phyloP scores from a whole-genome alignment of 2,329 filamentous ascomycete species.

The Trichoderma sp. region DNA sequence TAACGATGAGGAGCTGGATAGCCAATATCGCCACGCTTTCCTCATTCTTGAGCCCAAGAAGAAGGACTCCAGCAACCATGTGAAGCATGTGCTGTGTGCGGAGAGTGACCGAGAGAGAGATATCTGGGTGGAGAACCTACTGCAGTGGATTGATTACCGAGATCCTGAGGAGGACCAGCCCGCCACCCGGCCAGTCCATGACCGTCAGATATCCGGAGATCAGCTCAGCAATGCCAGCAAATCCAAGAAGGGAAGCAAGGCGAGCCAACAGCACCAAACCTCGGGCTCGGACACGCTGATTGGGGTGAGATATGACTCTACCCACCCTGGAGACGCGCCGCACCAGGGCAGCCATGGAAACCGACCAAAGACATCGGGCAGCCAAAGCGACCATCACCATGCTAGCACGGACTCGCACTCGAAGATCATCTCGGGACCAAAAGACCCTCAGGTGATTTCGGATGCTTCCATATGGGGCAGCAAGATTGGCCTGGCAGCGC shows the following conservation, averaged over 20 bases:
- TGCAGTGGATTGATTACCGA: slow-evolving; percentile 81
- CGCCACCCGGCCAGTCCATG: slow-evolving; percentile 35
- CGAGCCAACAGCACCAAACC: slow-evolving; percentile 31
- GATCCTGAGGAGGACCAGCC: slow-evolving; percentile 52
- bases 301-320: slow-evolving; percentile 57
- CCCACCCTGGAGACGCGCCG: slow-evolving; percentile 50
- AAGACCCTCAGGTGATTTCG: slow-evolving; percentile 78
- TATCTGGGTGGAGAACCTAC: slow-evolving; percentile 84
- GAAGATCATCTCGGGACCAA: slow-evolving; percentile 75
- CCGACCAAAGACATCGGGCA: slow-evolving; percentile 36
- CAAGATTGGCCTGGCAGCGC: slow-evolving; percentile 53
- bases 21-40: slow-evolving; percentile 96
- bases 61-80: slow-evolving; percentile 83
- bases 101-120: slow-evolving; percentile 93
- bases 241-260: slow-evolving; percentile 32
- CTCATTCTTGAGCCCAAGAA: slow-evolving; percentile 92
- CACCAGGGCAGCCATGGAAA: slow-evolving; percentile 38
- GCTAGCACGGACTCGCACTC: slow-evolving; percentile 35
- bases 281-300: slow-evolving; percentile 48
- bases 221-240: slow-evolving; percentile 30
- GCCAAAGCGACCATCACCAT: slow-evolving; percentile 32
- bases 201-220: slow-evolving; percentile 38
- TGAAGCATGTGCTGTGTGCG: slow-evolving; percentile 91
- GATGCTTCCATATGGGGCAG: slow-evolving; percentile 85
- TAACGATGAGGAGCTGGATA: slow-evolving; percentile 72